phyloP scores from a whole-genome alignment of 306 rosid genomes.

The Hippophae rhamnoides region DNA sequence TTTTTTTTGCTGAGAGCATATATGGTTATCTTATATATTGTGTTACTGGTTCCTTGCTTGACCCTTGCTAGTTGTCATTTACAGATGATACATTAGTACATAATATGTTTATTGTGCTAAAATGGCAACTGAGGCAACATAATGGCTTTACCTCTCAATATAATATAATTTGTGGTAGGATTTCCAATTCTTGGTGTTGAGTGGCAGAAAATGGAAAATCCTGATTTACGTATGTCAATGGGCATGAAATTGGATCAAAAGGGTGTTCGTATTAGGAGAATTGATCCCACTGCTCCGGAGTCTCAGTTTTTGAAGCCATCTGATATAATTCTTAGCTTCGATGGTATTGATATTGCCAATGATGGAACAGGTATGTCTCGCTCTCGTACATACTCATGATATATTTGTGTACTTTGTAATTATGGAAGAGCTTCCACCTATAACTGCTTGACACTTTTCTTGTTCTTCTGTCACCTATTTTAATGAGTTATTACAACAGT shows the following conservation, averaged over 20 bases:
- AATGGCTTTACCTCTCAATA: slow-evolving; percentile 1
- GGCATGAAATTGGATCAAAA: slow-evolving; percentile 85
- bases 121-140: no score
- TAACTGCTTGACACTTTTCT: no score
- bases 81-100: not conserved
- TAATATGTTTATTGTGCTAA: no score
- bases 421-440: not conserved
- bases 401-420: no score
- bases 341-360: slow-evolving; percentile 83
- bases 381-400: not conserved
- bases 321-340: slow-evolving; percentile 91
- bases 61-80: not conserved
- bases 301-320: slow-evolving; percentile 75
- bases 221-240: slow-evolving; percentile 68
- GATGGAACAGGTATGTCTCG: slow-evolving; percentile 76
- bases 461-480: no score
- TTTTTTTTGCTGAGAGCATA: no score
- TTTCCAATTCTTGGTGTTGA: slow-evolving; percentile 92
- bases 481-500: no score
- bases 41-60: not conserved
- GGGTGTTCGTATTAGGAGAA: slow-evolving; percentile 91
- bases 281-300: slow-evolving; percentile 89
- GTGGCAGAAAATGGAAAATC: slow-evolving; percentile 99
- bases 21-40: not conserved
- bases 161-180: slow-evolving; percentile 35